Evolutionary conservation across 352 stramenopile genomes (phyloP).

Genomic region (Phytophthora ohioensis): DNA sequence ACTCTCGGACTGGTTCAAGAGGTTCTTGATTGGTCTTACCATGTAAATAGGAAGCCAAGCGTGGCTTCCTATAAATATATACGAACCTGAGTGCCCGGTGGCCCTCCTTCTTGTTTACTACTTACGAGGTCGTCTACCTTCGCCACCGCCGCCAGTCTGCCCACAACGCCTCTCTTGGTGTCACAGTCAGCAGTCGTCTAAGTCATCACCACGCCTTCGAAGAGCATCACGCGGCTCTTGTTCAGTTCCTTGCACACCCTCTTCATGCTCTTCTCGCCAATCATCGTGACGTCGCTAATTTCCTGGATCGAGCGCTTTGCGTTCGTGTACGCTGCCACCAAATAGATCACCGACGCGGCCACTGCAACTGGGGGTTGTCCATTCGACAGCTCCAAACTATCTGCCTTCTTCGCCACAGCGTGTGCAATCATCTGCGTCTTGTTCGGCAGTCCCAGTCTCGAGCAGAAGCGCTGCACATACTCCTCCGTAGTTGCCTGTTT

Average conservation of each 20-base stretch:
- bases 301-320: conserved; percentile 83
- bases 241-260: conserved; percentile 88
- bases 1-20: conserved; percentile 31
- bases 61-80: conserved; percentile 62
- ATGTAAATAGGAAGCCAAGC: conserved; percentile 47
- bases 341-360: conserved; percentile 81
- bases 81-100: conserved; percentile 47
- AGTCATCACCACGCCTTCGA: conserved; percentile 75
- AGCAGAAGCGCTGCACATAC: conserved; percentile 84
- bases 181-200: conserved; percentile 38
- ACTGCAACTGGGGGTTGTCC: conserved; percentile 79
- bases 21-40: conserved; percentile 50
- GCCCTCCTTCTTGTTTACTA: conserved; percentile 40
- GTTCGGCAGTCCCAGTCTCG: conserved; percentile 69
- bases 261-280: conserved; percentile 87
- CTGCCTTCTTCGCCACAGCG: conserved; percentile 78
- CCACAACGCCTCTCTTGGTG: conserved; percentile 24
- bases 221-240: conserved; percentile 82
- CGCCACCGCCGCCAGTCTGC: not conserved
- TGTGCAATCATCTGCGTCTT: conserved; percentile 85
- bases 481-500: conserved; percentile 75
- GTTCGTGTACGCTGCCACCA: conserved; percentile 86
- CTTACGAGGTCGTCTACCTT: conserved; percentile 35
- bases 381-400: conserved; percentile 67
- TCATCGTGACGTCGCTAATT: conserved; percentile 85